Evolutionary conservation across 441 rosid genomes (phyloP).

Genomic region (Adansonia madagascariensis): DNA sequence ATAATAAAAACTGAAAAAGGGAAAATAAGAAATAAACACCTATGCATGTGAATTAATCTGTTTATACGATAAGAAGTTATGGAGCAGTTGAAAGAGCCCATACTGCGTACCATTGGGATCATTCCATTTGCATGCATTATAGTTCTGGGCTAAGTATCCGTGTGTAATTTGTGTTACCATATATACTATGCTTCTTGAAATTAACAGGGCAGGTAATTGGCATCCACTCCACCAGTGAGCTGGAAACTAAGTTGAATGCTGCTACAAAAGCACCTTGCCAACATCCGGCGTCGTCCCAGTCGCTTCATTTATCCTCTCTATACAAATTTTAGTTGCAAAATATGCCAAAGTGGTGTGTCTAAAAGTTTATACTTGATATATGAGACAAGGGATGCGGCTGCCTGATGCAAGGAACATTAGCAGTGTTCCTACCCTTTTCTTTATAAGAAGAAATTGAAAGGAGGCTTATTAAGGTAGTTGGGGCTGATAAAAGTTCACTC

Average conservation of each 20-base stretch:
- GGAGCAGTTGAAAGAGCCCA: too few relatives aligned
- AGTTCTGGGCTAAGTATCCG: too few relatives aligned
- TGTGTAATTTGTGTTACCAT: neutral
- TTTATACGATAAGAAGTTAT: too few relatives aligned
- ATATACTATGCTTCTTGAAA: constrained; percentile 12
- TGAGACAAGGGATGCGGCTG: constrained; percentile 74
- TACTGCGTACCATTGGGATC: too few relatives aligned
- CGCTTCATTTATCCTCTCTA: constrained; percentile 78
- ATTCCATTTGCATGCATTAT: too few relatives aligned
- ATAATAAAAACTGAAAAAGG: too few relatives aligned
- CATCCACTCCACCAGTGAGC: constrained; percentile 61
- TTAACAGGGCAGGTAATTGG: constrained; percentile 70
- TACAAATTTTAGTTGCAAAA: constrained; percentile 60
- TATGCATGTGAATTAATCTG: too few relatives aligned
- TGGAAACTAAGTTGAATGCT: constrained; percentile 68
- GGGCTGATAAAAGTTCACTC: constrained; percentile 75
- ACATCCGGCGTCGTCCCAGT: constrained; percentile 88
- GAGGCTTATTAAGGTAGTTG: constrained; percentile 78
- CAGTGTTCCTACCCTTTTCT: constrained; percentile 76
- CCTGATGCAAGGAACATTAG: constrained; percentile 61
- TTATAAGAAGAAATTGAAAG: constrained; percentile 62
- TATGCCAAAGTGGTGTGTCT: constrained; percentile 65
- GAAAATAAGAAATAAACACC: too few relatives aligned
- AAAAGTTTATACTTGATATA: constrained; percentile 72
- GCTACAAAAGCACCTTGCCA: constrained; percentile 68